Conservation (phyloP, 805 yeast genomes). For the Saturnispora kantuleensis region DNA sequence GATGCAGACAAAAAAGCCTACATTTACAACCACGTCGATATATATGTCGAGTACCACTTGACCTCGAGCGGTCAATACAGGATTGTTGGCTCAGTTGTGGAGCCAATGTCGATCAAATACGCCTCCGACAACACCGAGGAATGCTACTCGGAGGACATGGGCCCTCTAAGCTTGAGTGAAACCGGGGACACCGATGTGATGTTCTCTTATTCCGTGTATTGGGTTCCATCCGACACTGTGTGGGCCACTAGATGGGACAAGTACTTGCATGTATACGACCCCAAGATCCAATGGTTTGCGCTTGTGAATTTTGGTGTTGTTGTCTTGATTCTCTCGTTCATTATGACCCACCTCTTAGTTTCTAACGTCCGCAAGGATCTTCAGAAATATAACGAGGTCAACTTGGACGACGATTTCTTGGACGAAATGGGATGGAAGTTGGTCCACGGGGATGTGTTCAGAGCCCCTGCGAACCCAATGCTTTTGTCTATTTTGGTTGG, state of each 20-base stretch:
- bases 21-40: constrained; percentile 72
- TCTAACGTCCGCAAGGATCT: constrained; percentile 81
- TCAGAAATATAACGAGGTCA: constrained; percentile 78
- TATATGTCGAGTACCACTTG: constrained; percentile 73
- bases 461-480: constrained; percentile 67
- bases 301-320: constrained; percentile 76
- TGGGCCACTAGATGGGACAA: constrained; percentile 99
- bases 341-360: constrained; percentile 69
- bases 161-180: constrained; percentile 40
- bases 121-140: constrained; percentile 9
- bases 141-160: constrained; percentile 21
- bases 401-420: constrained; percentile 74
- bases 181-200: constrained; percentile 47
- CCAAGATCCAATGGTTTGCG: constrained; percentile 94
- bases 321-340: constrained; percentile 64
- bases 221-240: constrained; percentile 57
- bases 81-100: constrained; percentile 83
- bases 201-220: constrained; percentile 77
- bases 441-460: constrained; percentile 89
- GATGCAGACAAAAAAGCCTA: constrained; percentile 46
- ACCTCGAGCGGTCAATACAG: constrained; percentile 60
- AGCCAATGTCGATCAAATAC: constrained; percentile 45
- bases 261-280: constrained; percentile 83
- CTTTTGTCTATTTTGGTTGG: constrained; percentile 75
- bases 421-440: constrained; percentile 97